Evolutionary conservation across 2,329 filamentous ascomycete species (phyloP), one percentile per base, ranked within the genome.

Genomic region (Elsinoe necatrix): DNA sequence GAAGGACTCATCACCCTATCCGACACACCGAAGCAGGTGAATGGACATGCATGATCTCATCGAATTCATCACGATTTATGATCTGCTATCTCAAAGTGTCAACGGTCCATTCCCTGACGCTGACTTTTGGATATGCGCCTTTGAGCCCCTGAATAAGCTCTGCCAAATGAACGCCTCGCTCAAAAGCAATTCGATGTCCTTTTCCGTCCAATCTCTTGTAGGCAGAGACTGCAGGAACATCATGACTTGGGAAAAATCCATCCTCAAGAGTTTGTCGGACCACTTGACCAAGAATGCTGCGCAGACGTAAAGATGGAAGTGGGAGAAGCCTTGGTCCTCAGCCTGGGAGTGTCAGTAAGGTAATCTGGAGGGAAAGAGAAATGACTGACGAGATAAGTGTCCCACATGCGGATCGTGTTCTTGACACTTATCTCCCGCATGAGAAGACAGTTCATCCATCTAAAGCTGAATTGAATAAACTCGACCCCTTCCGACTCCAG

Each of bases 141-240:
- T 86, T 8, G 90, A 95, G 51, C 92, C 92, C 66, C 95, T 90
- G 74, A 96, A 98, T 43, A 98, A 76, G 68, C 89, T 95, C 75
- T 98, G 91, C 95, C 93, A 98, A 62, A 98, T 96, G 66, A 93
- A 98, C 2, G 93, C 93, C 74, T 98, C 93, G 68, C 90, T 96
- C 42, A 98, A 78, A 56, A 98, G 77, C 58, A 98, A 79, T 71
- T 97, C 93, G 65, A 98, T 95, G 67, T 98, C 93, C 75, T 97
- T 97, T 69, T 96, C 93, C 1, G 89, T 96, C 93, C 93, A 98
- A 56, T 86, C 81, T 64, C 87, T 86, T 5, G 95, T 98, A 2
- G 95, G 93, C 57, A 98, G 75, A 43, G 89, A 88, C 73, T 98
- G 93, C 56, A 98, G 75, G 68, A 98, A 98, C 92, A 98, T 98